Evolutionary conservation across 1,284 basidiomycete species (phyloP), one percentile per base, ranked within the genome.

Genomic region (Filobasidium uniguttulatum): DNA sequence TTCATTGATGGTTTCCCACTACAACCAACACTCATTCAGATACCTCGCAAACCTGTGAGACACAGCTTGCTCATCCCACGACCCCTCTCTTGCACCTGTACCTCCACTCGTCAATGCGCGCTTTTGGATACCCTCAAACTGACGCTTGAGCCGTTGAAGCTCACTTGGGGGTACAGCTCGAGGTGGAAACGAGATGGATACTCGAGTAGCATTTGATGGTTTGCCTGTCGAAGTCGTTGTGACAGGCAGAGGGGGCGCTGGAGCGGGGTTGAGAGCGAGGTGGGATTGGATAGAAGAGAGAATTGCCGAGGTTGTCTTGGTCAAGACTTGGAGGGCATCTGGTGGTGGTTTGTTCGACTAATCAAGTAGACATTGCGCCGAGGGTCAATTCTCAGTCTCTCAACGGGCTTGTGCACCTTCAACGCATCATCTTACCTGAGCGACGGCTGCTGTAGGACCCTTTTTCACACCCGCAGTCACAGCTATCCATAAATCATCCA

Each of bases 381-480:
- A 26, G 43, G 28, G 55, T 49, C 30, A 44, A 33, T 12, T 30
- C 44, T n/a, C 14, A 38, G 37, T 12, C 17, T 10, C 38, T n/a
- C 19, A 12, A 5, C 25, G 19, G 8, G 20, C 12, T 26, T 30
- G 12, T 43, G 35, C 1, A n/a, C 38, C 37, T 14, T 4, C 12
- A n/a, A n/a, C n/a, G n/a, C n/a, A n/a, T n/a, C 26, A 44, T 72
- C 79, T 50, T 62, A 90, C 88, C 5, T 78, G 74, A 34, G 82
- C 77, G 0, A 89, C 90, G 5, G 86, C 89, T 9, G 81, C 79
- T 54, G 90, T 94, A 1, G 91, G 85, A 19, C 86, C 84, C 64
- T 85, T 89, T 55, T 91, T 75, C 43, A 73, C 73, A 1, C 86
- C 86, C 54, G 76, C 80, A 5, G 81, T 88, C 23, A 90, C 70